These are phyloP conservation scores for Cordyceps farinosa DNA, from an alignment of 2,329 filamentous ascomycete species.

Conservation along the genomic window DNA sequence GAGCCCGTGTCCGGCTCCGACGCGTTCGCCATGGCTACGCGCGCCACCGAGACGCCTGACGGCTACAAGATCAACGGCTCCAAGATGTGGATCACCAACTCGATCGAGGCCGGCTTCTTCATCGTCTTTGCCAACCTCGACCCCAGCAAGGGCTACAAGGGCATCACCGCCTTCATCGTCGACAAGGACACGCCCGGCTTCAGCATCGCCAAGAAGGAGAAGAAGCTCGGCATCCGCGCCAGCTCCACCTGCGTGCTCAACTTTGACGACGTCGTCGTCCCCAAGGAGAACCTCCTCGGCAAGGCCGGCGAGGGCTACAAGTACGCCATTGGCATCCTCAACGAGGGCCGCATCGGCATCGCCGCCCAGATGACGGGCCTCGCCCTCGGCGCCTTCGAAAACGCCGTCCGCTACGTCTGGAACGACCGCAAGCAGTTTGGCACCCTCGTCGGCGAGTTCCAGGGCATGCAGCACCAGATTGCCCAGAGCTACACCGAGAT, in stretches of 20 bases:
- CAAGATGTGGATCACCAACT: slow-evolving; percentile 99
- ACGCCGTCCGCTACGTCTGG: slow-evolving; percentile 90
- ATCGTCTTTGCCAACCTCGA: slow-evolving; percentile 97
- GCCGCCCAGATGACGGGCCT: slow-evolving; percentile 98
- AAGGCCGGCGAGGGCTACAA: slow-evolving; percentile 93
- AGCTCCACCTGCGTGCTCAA: slow-evolving; percentile 96
- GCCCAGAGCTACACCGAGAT: slow-evolving; percentile 96
- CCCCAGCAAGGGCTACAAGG: slow-evolving; percentile 89
- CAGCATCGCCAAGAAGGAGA: slow-evolving; percentile 98
- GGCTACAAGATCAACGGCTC: slow-evolving; percentile 85
- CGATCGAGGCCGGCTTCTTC: slow-evolving; percentile 89
- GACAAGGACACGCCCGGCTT: slow-evolving; percentile 89
- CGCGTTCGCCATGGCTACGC: slow-evolving; percentile 91
- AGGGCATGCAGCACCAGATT: slow-evolving; percentile 98
- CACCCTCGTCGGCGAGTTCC: slow-evolving; percentile 89
- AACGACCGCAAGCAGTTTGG: slow-evolving; percentile 98
- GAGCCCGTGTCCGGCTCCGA: slow-evolving; percentile 93
- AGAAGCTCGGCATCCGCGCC: slow-evolving; percentile 96
- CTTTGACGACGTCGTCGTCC: slow-evolving; percentile 93
- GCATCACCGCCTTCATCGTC: slow-evolving; percentile 92
- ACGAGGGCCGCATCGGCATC: slow-evolving; percentile 96
- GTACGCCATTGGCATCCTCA: slow-evolving; percentile 89
- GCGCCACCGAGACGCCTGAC: slow-evolving; percentile 75
- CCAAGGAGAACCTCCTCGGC: slow-evolving; percentile 82
- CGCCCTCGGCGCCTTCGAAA: slow-evolving; percentile 90